These are phyloP conservation scores for Anastatica hierochuntica DNA, from an alignment of 345 rosid species.

Conservation along the genomic window DNA sequence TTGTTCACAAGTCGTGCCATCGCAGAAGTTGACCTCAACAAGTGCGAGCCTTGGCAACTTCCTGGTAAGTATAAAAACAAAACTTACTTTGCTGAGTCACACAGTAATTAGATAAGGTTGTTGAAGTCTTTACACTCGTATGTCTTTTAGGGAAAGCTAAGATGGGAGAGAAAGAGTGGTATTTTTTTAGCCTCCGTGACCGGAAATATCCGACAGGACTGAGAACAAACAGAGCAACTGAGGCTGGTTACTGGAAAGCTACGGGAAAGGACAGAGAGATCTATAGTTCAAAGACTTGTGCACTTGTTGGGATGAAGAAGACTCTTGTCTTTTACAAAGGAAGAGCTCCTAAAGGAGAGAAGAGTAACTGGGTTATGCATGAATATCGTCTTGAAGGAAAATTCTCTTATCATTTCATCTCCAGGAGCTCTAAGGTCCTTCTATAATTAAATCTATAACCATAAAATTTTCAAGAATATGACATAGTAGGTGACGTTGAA, in stretches of 20 bases:
- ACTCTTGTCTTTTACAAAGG: slow-evolving; percentile 73
- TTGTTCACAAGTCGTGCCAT: slow-evolving; percentile 69
- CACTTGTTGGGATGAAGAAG: slow-evolving; percentile 98
- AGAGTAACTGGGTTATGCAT: slow-evolving; percentile 62
- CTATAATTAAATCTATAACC: too few relatives aligned
- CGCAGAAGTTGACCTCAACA: slow-evolving; percentile 94
- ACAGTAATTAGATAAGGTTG: background rate
- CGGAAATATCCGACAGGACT: slow-evolving; percentile 92
- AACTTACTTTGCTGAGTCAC: background rate
- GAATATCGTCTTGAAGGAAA: slow-evolving; percentile 60
- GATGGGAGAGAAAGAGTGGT: slow-evolving; percentile 99
- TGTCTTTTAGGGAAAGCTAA: slow-evolving; percentile 57
- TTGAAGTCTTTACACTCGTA: background rate
- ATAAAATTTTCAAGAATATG: slow-evolving; percentile 2
- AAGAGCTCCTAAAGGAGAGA: slow-evolving; percentile 89
- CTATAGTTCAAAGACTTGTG: slow-evolving; percentile 67
- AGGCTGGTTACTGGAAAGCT: slow-evolving; percentile 97
- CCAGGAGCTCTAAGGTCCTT: slow-evolving; percentile 71
- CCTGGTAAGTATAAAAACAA: slow-evolving; percentile 46
- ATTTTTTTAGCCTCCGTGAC: slow-evolving; percentile 82
- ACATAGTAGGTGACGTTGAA: slow-evolving; percentile 26
- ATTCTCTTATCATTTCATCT: slow-evolving; percentile 74
- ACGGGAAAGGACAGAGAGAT: slow-evolving; percentile 93
- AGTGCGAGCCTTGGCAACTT: slow-evolving; percentile 97
- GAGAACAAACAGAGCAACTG: slow-evolving; percentile 89